Conservation (phyloP, 2,329 filamentous ascomycete genomes). For the Fusarium nodosum region DNA sequence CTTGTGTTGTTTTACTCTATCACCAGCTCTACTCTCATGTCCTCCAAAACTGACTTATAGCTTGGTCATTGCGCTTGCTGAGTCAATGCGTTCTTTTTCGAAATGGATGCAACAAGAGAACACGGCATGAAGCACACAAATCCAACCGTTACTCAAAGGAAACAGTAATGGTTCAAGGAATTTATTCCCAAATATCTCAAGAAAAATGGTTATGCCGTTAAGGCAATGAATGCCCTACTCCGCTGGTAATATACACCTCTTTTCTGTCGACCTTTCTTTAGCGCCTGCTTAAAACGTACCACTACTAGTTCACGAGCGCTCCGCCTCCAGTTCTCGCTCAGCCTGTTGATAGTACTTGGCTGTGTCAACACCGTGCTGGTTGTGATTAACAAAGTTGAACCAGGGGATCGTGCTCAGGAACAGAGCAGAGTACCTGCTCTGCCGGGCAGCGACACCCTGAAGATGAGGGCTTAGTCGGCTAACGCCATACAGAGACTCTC, state of each 20-base stretch:
- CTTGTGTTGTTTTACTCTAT: background rate
- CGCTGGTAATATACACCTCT: slow-evolving; percentile 50
- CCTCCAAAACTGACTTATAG: background rate
- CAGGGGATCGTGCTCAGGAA: slow-evolving; percentile 90
- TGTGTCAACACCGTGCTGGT: slow-evolving; percentile 94
- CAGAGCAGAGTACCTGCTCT: slow-evolving; percentile 90
- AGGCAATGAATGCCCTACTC: slow-evolving; percentile 38
- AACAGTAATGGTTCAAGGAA: slow-evolving; percentile 30
- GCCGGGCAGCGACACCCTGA: slow-evolving; percentile 91
- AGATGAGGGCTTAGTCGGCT: slow-evolving; percentile 85
- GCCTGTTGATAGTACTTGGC: slow-evolving; percentile 98
- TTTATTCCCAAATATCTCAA: slow-evolving; percentile 46
- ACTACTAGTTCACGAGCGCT: slow-evolving; percentile 55
- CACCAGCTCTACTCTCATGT: background rate
- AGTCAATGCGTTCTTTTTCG: background rate
- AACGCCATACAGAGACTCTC: slow-evolving; percentile 89
- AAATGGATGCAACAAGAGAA: background rate
- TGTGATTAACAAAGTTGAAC: slow-evolving; percentile 99
- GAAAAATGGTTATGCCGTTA: slow-evolving; percentile 41
- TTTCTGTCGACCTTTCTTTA: slow-evolving; percentile 7
- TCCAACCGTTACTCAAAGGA: background rate
- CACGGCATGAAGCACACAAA: background rate
- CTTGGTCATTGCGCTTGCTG: too few relatives aligned
- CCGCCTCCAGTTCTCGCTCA: slow-evolving; percentile 90
- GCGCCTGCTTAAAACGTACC: slow-evolving; percentile 2